phyloP scores from a whole-genome alignment of 805 yeast species.

The Wickerhamiella galacta region DNA sequence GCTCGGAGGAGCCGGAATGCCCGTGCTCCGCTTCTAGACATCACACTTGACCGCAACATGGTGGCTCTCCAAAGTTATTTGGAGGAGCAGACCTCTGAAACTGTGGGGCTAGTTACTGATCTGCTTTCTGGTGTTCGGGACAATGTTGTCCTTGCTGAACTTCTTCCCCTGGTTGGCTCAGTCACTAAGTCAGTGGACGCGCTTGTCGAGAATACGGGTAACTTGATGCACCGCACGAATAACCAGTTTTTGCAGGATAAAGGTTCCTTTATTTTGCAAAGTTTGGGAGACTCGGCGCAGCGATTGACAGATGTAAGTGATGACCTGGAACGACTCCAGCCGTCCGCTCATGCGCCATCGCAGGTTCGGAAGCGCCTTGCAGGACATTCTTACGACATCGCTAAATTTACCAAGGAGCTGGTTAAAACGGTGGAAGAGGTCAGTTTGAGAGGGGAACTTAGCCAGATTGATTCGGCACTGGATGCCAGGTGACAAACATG shows the following conservation, averaged over 20 bases:
- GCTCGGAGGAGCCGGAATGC: no score
- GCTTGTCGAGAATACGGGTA: conserved; percentile 80
- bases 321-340: conserved; percentile 23
- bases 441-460: conserved; percentile 71
- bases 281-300: conserved; percentile 67
- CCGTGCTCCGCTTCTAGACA: no score
- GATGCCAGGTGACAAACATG: no score
- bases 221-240: conserved; percentile 76
- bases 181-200: conserved; percentile 63
- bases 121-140: conserved; percentile 33
- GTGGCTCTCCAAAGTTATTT: conserved; percentile 68
- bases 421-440: conserved; percentile 95
- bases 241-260: conserved; percentile 74
- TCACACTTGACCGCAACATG: conserved; percentile 63
- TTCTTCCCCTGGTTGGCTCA: conserved; percentile 57
- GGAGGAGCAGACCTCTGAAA: conserved; percentile 87
- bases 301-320: conserved; percentile 64
- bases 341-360: conserved; percentile 45
- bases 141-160: conserved; percentile 55
- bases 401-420: conserved; percentile 87
- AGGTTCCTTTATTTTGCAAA: conserved; percentile 80
- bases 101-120: conserved; percentile 75
- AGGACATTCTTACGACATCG: conserved; percentile 90
- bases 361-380: conserved; percentile 87
- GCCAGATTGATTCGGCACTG: conserved; percentile 47